Evolutionary conservation across 2,329 filamentous ascomycete species (phyloP).

Genomic region (Fusarium oligoseptatum): DNA sequence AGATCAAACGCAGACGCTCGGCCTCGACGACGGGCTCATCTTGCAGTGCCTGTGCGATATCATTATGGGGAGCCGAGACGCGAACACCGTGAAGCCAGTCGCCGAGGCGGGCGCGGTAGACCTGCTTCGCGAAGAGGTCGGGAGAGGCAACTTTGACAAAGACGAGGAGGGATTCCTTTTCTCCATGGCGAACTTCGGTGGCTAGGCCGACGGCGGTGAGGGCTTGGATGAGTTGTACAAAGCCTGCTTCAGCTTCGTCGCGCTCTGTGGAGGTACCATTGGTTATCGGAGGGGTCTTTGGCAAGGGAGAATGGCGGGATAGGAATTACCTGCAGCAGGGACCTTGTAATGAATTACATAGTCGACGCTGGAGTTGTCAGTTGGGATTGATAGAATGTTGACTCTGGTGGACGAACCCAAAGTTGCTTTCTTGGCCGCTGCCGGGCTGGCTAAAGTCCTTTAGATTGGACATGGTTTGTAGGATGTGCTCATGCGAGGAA

Average conservation of each 20-base stretch:
- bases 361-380: constrained; percentile 73
- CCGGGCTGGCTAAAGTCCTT: constrained; percentile 49
- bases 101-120: constrained; percentile 88
- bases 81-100: constrained; percentile 95
- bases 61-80: constrained; percentile 79
- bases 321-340: constrained; percentile 70
- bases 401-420: constrained; percentile 52
- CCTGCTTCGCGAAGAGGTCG: constrained; percentile 79
- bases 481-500: constrained; percentile 18
- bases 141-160: constrained; percentile 86
- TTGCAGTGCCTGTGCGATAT: constrained; percentile 76
- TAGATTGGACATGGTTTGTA: constrained; percentile 50
- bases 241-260: constrained; percentile 77
- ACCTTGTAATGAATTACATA: constrained; percentile 89
- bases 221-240: constrained; percentile 81
- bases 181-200: constrained; percentile 87
- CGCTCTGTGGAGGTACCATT: constrained; percentile 64
- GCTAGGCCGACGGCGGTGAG: constrained; percentile 85
- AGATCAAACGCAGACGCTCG: constrained; percentile 88
- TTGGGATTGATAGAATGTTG: neutral
- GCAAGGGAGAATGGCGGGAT: neutral
- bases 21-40: constrained; percentile 86
- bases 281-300: constrained; percentile 8
- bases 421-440: constrained; percentile 53
- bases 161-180: constrained; percentile 80